phyloP scores from a whole-genome alignment of 2,329 filamentous ascomycete genomes.

The Beauveria australis region DNA sequence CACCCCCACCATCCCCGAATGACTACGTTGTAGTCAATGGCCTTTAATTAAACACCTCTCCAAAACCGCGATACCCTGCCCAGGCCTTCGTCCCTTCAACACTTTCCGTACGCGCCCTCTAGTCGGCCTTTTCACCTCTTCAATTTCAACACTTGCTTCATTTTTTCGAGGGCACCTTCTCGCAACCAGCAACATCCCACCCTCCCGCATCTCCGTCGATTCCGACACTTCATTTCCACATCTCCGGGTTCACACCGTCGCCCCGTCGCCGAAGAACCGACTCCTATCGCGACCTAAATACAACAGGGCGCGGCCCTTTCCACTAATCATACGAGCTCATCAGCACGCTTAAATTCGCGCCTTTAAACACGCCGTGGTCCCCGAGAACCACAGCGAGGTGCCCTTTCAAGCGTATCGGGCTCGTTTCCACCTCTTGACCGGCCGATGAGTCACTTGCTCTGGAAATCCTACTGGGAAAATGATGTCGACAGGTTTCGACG shows the following conservation, averaged over 20 bases:
- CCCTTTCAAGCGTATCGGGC: conserved; percentile 45
- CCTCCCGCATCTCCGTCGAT: not conserved
- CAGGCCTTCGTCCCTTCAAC: no score
- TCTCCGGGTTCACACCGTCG: not conserved
- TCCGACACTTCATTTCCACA: not conserved
- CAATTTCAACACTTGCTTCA: not conserved
- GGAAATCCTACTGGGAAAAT: conserved; percentile 95
- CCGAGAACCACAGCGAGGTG: conserved; percentile 84
- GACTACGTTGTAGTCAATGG: not conserved
- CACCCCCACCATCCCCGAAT: conserved; percentile 6
- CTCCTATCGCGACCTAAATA: not conserved
- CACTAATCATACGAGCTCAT: conserved; percentile 13
- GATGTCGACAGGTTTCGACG: conserved; percentile 93
- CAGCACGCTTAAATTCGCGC: conserved; percentile 38
- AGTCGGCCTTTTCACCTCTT: not conserved
- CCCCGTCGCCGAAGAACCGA: not conserved
- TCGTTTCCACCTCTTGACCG: conserved; percentile 30
- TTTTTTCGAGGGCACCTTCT: not conserved
- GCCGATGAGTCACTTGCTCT: conserved; percentile 91
- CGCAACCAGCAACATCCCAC: no score
- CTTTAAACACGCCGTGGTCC: conserved; percentile 93
- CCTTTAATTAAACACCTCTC: conserved; percentile 2
- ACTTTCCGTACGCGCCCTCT: not conserved
- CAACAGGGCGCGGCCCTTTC: not conserved
- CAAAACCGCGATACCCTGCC: not conserved